A percentile compares a stretch with the other conserved stretches of the same genome.
phyloP scores from a whole-genome alignment of 768 basidiomycete genomes.

The Kwoniella sp. region DNA sequence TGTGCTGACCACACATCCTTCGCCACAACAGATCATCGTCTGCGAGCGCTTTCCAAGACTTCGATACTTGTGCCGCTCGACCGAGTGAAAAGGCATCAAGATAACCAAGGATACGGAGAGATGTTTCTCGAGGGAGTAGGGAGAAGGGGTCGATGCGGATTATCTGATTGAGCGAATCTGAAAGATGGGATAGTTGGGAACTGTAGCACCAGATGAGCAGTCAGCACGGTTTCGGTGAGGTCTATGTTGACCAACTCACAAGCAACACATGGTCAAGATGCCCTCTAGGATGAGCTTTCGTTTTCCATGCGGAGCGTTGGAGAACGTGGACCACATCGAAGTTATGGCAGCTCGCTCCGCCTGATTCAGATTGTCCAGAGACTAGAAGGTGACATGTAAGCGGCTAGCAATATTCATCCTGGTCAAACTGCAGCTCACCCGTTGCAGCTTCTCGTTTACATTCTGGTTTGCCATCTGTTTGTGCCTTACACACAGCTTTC shows the following conservation, averaged over 20 bases:
- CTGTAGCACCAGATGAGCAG: slow-evolving; percentile 13
- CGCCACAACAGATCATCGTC: slow-evolving; percentile 96
- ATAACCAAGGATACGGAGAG: slow-evolving; percentile 79
- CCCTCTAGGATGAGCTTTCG: slow-evolving; percentile 94
- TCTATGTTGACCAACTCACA: slow-evolving; percentile 56
- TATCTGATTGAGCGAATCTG: slow-evolving; percentile 84
- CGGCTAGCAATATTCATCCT: background rate
- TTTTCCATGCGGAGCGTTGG: slow-evolving; percentile 85
- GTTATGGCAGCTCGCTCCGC: slow-evolving; percentile 85
- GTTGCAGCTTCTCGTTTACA: slow-evolving; percentile 85
- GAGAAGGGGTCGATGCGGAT: slow-evolving; percentile 94
- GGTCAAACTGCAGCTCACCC: slow-evolving; percentile 61
- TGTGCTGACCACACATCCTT: slow-evolving; percentile 96
- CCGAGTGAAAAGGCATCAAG: slow-evolving; percentile 92
- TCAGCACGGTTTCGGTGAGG: background rate
- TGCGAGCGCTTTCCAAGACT: slow-evolving; percentile 80
- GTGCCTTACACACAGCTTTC: slow-evolving; percentile 89
- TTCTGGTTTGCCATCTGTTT: slow-evolving; percentile 97
- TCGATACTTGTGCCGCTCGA: slow-evolving; percentile 86
- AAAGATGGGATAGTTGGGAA: slow-evolving; percentile 93
- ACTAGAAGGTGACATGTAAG: slow-evolving; percentile 60
- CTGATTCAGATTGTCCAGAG: slow-evolving; percentile 82
- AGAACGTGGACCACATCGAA: slow-evolving; percentile 94
- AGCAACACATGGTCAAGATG: slow-evolving; percentile 98
- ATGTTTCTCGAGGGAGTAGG: slow-evolving; percentile 86